Evolutionary conservation across 1,284 basidiomycete genomes (phyloP).

Genomic region (Cryptococcus sp.): DNA sequence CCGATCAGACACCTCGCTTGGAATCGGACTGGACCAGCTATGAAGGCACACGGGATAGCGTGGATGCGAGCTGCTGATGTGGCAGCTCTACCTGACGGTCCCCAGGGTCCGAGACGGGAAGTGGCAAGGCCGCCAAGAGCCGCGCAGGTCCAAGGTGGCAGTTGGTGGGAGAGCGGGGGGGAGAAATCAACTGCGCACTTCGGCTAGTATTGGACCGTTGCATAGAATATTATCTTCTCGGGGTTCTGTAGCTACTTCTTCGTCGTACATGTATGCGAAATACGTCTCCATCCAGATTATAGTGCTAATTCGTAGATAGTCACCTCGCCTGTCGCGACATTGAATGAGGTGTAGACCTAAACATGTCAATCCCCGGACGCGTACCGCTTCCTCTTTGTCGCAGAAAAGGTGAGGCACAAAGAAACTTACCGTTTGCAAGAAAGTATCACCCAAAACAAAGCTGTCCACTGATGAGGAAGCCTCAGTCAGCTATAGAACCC

Average conservation of each 20-base stretch:
- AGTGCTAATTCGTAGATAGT: slow-evolving; percentile 9
- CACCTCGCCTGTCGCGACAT: slow-evolving; percentile 10
- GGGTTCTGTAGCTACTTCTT: too few species aligned
- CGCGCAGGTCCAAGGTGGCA: slow-evolving; percentile 20
- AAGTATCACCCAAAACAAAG: slow-evolving; percentile 12
- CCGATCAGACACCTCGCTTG: slow-evolving; percentile 21
- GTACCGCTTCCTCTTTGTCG: too few species aligned
- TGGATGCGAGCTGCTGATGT: slow-evolving; percentile 26
- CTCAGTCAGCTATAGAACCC: too few species aligned
- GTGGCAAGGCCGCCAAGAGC: slow-evolving; percentile 33
- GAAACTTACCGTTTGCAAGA: slow-evolving; percentile 12
- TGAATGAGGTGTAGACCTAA: slow-evolving; percentile 13
- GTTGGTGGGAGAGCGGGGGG: slow-evolving; percentile 30
- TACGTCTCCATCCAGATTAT: background rate
- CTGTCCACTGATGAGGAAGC: slow-evolving; percentile 1
- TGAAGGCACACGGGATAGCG: slow-evolving; percentile 38
- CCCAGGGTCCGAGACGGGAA: slow-evolving; percentile 31
- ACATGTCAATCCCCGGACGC: too few species aligned
- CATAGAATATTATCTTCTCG: too few species aligned
- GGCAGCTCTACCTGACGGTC: slow-evolving; percentile 17
- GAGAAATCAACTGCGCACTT: slow-evolving; percentile 4
- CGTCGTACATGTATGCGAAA: too few species aligned
- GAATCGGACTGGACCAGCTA: slow-evolving; percentile 37
- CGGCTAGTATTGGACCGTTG: background rate
- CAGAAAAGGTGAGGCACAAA: background rate